Evolutionary conservation across 352 stramenopile genomes (phyloP).

Genomic region (Phytophthora sojae): DNA sequence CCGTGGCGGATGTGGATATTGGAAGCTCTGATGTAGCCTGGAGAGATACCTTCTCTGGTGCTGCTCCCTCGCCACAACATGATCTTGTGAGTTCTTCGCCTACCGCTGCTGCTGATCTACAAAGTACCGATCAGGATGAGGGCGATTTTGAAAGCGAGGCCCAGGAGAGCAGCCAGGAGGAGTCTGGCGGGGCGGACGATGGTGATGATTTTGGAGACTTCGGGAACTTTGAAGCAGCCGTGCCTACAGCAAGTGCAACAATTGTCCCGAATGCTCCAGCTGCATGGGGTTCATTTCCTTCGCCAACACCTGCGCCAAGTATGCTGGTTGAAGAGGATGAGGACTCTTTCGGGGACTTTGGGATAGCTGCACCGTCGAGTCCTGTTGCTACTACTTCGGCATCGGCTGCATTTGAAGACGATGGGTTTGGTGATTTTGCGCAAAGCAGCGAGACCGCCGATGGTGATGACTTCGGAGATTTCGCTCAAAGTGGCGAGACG

Average conservation of each 20-base stretch:
- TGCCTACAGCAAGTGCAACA: background rate
- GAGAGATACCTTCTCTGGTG: background rate
- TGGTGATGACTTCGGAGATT: conserved; percentile 24
- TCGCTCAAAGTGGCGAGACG: conserved; percentile 24
- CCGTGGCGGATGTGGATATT: background rate
- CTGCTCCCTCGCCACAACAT: conserved; percentile 1
- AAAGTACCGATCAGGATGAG: background rate
- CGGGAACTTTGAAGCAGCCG: conserved; percentile 23
- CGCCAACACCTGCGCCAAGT: conserved; percentile 12
- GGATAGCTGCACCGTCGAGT: background rate
- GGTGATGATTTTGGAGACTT: conserved; percentile 48
- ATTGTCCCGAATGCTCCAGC: conserved; percentile 12
- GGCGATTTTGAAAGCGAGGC: conserved; percentile 5
- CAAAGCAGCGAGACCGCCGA: conserved; percentile 16
- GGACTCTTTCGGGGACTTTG: conserved; percentile 24
- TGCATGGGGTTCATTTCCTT: conserved; percentile 21
- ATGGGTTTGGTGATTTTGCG: conserved; percentile 24
- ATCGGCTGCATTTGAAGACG: conserved; percentile 12
- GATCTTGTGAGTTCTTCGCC: conserved; percentile 7
- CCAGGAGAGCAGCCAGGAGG: background rate
- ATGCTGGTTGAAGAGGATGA: conserved; percentile 20
- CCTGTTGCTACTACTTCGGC: background rate
- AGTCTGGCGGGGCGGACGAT: conserved; percentile 15
- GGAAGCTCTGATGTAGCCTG: background rate
- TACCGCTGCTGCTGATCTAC: conserved; percentile 1